Base-by-base conservation (phyloP, 352 stramenopile species). In the Globisporangium cystogenes region DNA sequence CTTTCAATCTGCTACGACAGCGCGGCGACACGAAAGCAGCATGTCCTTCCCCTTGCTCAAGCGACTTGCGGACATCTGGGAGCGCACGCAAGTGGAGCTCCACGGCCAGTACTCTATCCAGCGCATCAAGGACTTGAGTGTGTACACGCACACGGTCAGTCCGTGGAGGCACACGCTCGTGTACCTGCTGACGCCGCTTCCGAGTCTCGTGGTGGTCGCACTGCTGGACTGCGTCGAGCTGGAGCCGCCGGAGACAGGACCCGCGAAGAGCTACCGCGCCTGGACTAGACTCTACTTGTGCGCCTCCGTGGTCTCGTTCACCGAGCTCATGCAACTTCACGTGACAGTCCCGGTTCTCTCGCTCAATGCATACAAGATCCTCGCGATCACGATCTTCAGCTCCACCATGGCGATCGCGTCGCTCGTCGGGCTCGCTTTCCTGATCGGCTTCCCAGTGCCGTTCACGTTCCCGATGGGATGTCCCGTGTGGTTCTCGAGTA, bases 371-470 rank as follows among this genome's bases (percentile, higher is more conserved):
- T 10, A 8, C 44, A 41, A 21, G 20, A 21, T 51, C 4, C 29
- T 51, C 18, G 4, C 2, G 1, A 43, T 51, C 3, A 21, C 6
- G 5, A 1, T 21, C n/a, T 31, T 51, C 31, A 31, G n/a, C 16
- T 26, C 31, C 12, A n/a, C 20, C 2, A 20, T 42, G 8, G 16
- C 4, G 11, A 15, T 51, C n/a, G 46, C 29, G 27, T 21, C 46
- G 10, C 18, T 18, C 46, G 7, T 55, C n/a, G 49, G 24, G 11
- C 14, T 47, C 27, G 26, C 7, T 1, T 16, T 35, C 21, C 20
- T 37, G 14, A 55, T 55, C 15, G 70, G 67, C 0, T 74, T 70
- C 46, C 64, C 67, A 1, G 37, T 76, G 6, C 64, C 67, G 1
- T 76, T 80, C 53, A 59, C 48, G 18, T 51, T 21, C 4, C n/a